Conservation (phyloP, 371 early-diverging fungal species). For the Umbelopsis sp. region DNA sequence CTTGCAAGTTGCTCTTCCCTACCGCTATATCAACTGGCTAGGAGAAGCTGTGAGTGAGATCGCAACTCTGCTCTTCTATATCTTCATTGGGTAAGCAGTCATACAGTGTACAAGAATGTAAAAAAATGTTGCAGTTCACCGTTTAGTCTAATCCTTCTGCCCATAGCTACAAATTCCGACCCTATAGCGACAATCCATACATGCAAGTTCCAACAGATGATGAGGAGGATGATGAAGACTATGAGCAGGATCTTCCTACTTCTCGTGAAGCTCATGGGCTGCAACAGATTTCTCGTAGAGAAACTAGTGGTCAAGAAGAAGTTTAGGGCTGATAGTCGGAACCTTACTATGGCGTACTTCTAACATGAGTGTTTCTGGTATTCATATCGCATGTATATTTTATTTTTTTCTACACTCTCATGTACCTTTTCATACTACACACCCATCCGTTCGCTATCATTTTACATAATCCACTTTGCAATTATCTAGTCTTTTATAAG, state of each 20-base stretch:
- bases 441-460: too few relatives aligned
- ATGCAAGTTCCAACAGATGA: slow-evolving; percentile 50
- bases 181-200: slow-evolving; percentile 59
- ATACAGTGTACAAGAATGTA: neutral
- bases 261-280: slow-evolving; percentile 3
- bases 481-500: too few relatives aligned
- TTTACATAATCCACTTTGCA: too few relatives aligned
- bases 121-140: neutral
- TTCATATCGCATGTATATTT: too few relatives aligned
- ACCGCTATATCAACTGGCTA: slow-evolving; percentile 56
- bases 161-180: slow-evolving; percentile 45
- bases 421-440: too few relatives aligned
- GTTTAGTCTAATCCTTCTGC: neutral
- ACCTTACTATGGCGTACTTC: too few relatives aligned
- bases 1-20: slow-evolving; percentile 55
- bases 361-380: too few relatives aligned
- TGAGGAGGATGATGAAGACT: slow-evolving; percentile 26
- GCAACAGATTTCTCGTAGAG: slow-evolving; percentile 13
- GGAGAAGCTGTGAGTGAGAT: slow-evolving; percentile 56
- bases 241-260: slow-evolving; percentile 23
- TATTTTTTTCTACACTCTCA: too few relatives aligned
- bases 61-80: slow-evolving; percentile 54
- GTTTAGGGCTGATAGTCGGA: neutral
- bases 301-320: neutral
- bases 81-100: slow-evolving; percentile 47